phyloP scores from a whole-genome alignment of 208 protist species.

The Leishmania turanica region DNA sequence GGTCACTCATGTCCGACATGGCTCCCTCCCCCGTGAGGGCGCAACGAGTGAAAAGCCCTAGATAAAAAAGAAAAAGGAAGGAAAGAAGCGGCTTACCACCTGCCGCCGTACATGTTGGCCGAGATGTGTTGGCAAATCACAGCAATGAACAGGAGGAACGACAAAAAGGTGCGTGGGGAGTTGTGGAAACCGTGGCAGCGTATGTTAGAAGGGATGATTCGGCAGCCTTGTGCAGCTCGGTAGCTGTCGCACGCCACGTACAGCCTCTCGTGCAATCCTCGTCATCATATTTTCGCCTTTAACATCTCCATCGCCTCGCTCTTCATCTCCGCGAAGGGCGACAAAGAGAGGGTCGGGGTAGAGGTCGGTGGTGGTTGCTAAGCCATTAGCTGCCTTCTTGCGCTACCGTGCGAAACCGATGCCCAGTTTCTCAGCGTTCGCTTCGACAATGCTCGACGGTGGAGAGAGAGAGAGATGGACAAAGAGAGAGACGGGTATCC shows the following conservation, averaged over 20 bases:
- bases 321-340: not conserved
- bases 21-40: not conserved
- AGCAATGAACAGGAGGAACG: not conserved
- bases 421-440: not conserved
- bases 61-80: not conserved
- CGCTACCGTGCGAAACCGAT: not conserved
- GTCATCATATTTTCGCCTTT: not conserved
- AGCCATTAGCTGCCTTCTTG: not conserved
- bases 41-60: not conserved
- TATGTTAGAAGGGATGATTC: not conserved
- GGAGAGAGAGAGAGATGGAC: not conserved
- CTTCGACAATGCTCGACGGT: not conserved
- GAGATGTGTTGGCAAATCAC: not conserved
- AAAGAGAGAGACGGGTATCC: not conserved
- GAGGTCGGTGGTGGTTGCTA: not conserved
- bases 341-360: not conserved
- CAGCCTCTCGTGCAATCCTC: not conserved
- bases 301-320: not conserved
- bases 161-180: not conserved
- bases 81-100: not conserved
- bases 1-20: constrained; percentile 63
- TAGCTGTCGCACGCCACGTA: not conserved
- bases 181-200: not conserved
- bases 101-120: not conserved
- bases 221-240: not conserved